These are phyloP conservation scores for Hypoxylon rickii DNA, from an alignment of 495 filamentous ascomycete genomes.

Conservation along the genomic window DNA sequence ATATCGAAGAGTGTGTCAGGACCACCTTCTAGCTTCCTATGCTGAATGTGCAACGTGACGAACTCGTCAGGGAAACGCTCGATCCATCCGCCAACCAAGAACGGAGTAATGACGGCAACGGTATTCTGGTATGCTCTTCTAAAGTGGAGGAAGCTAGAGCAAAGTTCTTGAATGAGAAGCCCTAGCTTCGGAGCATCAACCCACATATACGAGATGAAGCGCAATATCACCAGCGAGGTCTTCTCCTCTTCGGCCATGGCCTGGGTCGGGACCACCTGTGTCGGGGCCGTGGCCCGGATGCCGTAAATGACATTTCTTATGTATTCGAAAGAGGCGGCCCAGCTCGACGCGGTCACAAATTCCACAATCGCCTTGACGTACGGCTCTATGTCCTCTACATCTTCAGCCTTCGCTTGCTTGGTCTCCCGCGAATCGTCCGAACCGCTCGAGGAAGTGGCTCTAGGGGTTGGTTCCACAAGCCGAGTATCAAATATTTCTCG, in stretches of 20 bases:
- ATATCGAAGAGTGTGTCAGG: constrained; percentile 69
- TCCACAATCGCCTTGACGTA: constrained; percentile 58
- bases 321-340: constrained; percentile 60
- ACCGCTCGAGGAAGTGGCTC: constrained; percentile 34
- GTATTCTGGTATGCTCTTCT: constrained; percentile 65
- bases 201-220: constrained; percentile 62
- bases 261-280: constrained; percentile 42
- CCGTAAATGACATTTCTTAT: constrained; percentile 53
- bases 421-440: constrained; percentile 51
- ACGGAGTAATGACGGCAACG: constrained; percentile 60
- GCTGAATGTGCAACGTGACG: constrained; percentile 59
- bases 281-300: constrained; percentile 49
- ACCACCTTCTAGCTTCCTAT: constrained; percentile 62
- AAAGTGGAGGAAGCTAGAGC: constrained; percentile 65
- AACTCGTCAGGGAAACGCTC: constrained; percentile 66
- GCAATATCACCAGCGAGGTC: constrained; percentile 53
- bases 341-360: constrained; percentile 65
- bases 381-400: constrained; percentile 48
- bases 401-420: constrained; percentile 20
- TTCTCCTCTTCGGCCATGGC: constrained; percentile 57
- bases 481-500: constrained; percentile 37
- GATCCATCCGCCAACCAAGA: constrained; percentile 65
- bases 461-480: constrained; percentile 42
- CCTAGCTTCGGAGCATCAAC: constrained; percentile 63
- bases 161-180: constrained; percentile 63